phyloP scores from a whole-genome alignment of 768 basidiomycete species.

The Tephrocybe sp. region DNA sequence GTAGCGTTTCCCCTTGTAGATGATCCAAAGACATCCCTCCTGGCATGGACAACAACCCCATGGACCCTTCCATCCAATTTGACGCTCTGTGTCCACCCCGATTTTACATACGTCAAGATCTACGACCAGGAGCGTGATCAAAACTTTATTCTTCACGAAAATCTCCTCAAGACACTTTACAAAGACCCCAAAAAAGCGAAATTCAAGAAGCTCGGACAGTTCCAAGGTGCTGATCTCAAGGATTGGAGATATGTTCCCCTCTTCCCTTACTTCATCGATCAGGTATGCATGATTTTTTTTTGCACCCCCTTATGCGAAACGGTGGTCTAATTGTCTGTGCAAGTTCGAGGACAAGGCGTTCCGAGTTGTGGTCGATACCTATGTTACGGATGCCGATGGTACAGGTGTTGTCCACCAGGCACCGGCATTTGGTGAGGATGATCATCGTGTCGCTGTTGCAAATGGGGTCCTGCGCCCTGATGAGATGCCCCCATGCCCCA shows the following conservation, averaged over 20 bases:
- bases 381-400: constrained; percentile 90
- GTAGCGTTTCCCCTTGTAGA: constrained; percentile 92
- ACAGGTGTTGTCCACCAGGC: constrained; percentile 99
- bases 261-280: constrained; percentile 95
- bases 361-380: constrained; percentile 83
- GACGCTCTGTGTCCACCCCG: constrained; percentile 93
- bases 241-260: constrained; percentile 94
- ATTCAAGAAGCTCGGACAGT: constrained; percentile 85
- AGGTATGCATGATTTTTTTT: constrained; percentile 46
- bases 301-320: too few relatives aligned
- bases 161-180: constrained; percentile 82
- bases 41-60: constrained; percentile 99
- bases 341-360: constrained; percentile 93
- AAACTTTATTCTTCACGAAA: constrained; percentile 92
- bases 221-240: constrained; percentile 90
- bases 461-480: constrained; percentile 81
- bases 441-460: constrained; percentile 88
- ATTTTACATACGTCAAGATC: constrained; percentile 95
- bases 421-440: constrained; percentile 97
- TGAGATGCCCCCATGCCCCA: constrained; percentile 94
- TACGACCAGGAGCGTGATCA: constrained; percentile 82
- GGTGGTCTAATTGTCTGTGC: neutral
- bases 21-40: constrained; percentile 82
- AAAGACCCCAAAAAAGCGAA: constrained; percentile 98
- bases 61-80: constrained; percentile 98